Base-by-base conservation (phyloP, 495 filamentous ascomycete species). In the Cairneyella variabilis region DNA sequence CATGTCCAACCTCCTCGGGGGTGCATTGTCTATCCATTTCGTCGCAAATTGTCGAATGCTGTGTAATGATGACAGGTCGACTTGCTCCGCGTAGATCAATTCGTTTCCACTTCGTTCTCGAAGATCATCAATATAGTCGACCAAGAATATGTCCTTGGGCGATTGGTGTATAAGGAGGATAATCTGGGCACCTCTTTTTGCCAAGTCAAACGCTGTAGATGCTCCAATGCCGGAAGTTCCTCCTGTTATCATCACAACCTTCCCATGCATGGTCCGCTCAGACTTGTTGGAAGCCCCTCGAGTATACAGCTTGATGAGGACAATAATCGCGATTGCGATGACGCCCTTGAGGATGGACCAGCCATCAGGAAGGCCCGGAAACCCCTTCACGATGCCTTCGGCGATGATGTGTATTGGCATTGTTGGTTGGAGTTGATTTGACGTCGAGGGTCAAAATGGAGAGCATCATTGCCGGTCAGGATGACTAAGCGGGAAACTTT, bases 21-120 rank as follows among this genome's bases (percentile, higher is more conserved):
- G 91, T 23, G 84, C 80, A 66, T 97, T 99, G 69, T 99, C 91
- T 59, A 97, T 87, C 90, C 95, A 99, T 71, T 91, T 91, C 2
- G 93, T 99, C n/a, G 93, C 93, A 64, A 99, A 99, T 53, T 83
- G 75, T 21, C 93, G 88, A 51, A 99, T 83, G 54, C 86, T 91
- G 63, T 96, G 81, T 16, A 97, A 74, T 11, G 87, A 91, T 22
- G 85, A 70, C 36, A 99, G 83, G 58, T 99, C 91, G 28, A 93
- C 89, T 66, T 95, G 86, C 67, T 99, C 93, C 50, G 95, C 91
- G 61, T 91, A 97, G 60, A 99, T 89, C 51, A 97, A 73, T 17
- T 91, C 76, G 74, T 97, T 99, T 10, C 79, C 77, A n/a, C 89
- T 90, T 21, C 76, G 72, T 14, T 74, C 73, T 40, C 93, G 88